These are phyloP conservation scores for Drechmeria coniospora DNA, from an alignment of 2,329 filamentous ascomycete genomes.

Conservation along the genomic window DNA sequence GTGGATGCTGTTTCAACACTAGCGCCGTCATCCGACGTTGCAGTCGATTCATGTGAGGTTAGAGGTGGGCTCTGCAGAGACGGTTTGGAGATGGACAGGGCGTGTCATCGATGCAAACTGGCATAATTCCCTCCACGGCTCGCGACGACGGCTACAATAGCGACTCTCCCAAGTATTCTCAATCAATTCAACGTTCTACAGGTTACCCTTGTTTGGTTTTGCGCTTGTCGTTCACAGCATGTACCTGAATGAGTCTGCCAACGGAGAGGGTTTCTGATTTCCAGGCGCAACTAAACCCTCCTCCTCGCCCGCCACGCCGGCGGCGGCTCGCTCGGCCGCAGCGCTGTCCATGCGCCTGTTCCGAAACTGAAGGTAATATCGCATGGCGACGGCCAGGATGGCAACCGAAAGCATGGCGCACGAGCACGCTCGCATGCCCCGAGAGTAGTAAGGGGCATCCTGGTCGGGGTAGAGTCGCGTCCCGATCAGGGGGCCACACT, in stretches of 20 bases:
- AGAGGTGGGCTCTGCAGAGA: no score
- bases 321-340: slow-evolving; percentile 11
- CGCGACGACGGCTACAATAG: no score
- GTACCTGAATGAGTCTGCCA: slow-evolving; percentile 26
- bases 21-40: no score
- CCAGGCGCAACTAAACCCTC: slow-evolving; percentile 22
- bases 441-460: slow-evolving; percentile 45
- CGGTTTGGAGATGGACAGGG: no score
- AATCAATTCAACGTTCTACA: not conserved
- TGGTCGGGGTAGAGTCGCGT: slow-evolving; percentile 46
- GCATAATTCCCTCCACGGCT: no score
- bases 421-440: slow-evolving; percentile 48
- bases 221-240: slow-evolving; percentile 22
- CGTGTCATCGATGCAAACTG: no score
- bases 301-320: slow-evolving; percentile 17
- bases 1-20: slow-evolving; percentile 15
- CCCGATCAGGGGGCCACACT: slow-evolving; percentile 61
- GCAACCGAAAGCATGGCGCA: slow-evolving; percentile 48
- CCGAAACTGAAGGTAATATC: slow-evolving; percentile 33
- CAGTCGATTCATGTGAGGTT: no score
- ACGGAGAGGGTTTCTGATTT: slow-evolving; percentile 7
- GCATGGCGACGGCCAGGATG: slow-evolving; percentile 34
- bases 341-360: slow-evolving; percentile 31
- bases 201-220: not conserved
- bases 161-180: no score